Evolutionary conservation across 225 moss, liverwort and hornwort genomes (phyloP), one percentile per base, ranked within the genome.

Genomic region (Anthoceros angustus): DNA sequence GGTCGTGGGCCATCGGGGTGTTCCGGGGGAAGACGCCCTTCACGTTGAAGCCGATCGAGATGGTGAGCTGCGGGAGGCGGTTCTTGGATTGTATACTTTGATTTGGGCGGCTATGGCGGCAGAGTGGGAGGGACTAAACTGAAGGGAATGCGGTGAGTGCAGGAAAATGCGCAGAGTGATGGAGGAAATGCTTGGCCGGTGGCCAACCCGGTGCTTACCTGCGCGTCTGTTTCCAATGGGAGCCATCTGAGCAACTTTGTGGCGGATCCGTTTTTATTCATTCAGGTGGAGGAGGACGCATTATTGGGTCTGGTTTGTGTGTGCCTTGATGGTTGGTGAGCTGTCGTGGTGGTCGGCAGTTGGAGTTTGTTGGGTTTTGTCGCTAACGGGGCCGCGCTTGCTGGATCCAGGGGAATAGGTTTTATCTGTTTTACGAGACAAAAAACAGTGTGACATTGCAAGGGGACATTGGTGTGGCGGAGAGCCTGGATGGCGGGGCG

Each of bases 1-100:
- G 93, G 60, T 94, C 93, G 42, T 94, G 93, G 93, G 81, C 87
- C 69, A 88, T 94, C 45, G 93, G 93, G 11, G 69, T 94, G 25
- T 94, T 84, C 70, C 80, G 81, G 21, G 93, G 93, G 25, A 72
- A 16, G 66, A 83, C 81, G 18, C 93, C 93, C 26, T 94, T 94
- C 62, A 70, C 80, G 39, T 74, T 94, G 72, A 78, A 81, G 63
- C 87, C 93, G 38, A 66, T 86, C 32, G 93, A 94, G 77, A 65
- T 88, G 87, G 93, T 94, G 76, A n/a, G 23, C 9, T 66, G n/a
- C 24, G 25, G n/a, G 42, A 61, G 8, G n/a, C n/a, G 46, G n/a
- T n/a, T 11, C 5, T 4, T 32, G 14, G 25, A 20, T 10, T 12
- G 12, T 25, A 20, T 12, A n/a, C n/a, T n/a, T n/a, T n/a, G n/a